Evolutionary conservation across 192 early-diverging fungal species (phyloP).

Genomic region (Podila clonocystis): DNA sequence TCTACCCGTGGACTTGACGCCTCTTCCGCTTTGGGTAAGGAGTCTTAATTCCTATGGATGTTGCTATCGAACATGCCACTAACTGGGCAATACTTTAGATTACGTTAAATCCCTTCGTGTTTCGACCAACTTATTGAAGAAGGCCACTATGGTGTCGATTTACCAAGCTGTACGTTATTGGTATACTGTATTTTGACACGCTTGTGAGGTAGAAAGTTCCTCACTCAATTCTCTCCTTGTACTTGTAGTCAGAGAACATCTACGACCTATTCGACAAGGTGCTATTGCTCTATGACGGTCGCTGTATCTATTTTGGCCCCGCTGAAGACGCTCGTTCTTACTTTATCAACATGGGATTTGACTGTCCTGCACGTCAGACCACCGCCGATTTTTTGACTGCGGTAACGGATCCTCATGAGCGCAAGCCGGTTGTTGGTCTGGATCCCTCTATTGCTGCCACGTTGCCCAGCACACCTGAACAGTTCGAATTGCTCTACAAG

Average conservation of each 20-base stretch:
- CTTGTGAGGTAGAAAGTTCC: neutral
- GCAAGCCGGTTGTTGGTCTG: slow-evolving; percentile 59
- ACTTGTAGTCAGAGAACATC: slow-evolving; percentile 66
- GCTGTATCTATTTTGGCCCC: slow-evolving; percentile 75
- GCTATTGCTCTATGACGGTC: slow-evolving; percentile 70
- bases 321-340: slow-evolving; percentile 60
- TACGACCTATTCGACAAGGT: slow-evolving; percentile 75
- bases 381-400: slow-evolving; percentile 77
- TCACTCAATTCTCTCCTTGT: neutral
- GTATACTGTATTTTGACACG: slow-evolving; percentile 48
- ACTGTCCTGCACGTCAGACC: slow-evolving; percentile 68
- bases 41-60: no score
- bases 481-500: slow-evolving; percentile 66
- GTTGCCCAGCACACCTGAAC: slow-evolving; percentile 61
- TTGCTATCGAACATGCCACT: no score
- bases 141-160: slow-evolving; percentile 65
- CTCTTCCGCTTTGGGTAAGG: slow-evolving; percentile 67
- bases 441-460: slow-evolving; percentile 46
- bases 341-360: slow-evolving; percentile 67
- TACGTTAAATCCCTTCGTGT: slow-evolving; percentile 79
- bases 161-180: slow-evolving; percentile 66
- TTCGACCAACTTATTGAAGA: slow-evolving; percentile 70
- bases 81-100: slow-evolving; percentile 39
- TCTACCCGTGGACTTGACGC: slow-evolving; percentile 82
- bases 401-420: slow-evolving; percentile 66